phyloP scores from a whole-genome alignment of 352 stramenopile genomes.

The Phytophthora pistaciae region DNA sequence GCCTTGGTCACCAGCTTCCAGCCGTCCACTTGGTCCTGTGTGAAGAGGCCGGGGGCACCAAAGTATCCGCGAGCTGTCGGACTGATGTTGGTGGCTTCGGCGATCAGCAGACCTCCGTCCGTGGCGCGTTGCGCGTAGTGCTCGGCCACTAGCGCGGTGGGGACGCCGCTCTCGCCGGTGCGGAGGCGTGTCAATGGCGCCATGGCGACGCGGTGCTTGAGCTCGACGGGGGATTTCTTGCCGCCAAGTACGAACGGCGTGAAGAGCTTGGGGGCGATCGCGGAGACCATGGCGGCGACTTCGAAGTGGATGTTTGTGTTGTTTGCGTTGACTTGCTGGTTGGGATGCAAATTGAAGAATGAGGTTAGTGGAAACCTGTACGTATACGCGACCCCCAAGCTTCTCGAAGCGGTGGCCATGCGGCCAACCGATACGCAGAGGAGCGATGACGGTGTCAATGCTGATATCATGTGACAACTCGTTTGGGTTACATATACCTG shows the following conservation, averaged over 20 bases:
- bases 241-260: neutral
- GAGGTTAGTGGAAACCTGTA: too few relatives aligned
- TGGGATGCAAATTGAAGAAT: too few relatives aligned
- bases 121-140: slow-evolving; percentile 58
- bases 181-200: slow-evolving; percentile 47
- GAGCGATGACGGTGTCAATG: too few relatives aligned
- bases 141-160: slow-evolving; percentile 25
- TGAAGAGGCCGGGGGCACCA: slow-evolving; percentile 40
- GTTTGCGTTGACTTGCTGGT: too few relatives aligned
- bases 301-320: too few relatives aligned
- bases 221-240: slow-evolving; percentile 27
- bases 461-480: too few relatives aligned
- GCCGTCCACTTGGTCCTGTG: slow-evolving; percentile 44
- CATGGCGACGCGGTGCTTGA: slow-evolving; percentile 56
- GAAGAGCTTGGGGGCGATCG: neutral
- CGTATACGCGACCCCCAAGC: too few relatives aligned
- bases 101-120: slow-evolving; percentile 49
- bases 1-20: slow-evolving; percentile 39
- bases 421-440: too few relatives aligned
- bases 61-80: slow-evolving; percentile 18
- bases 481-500: too few relatives aligned
- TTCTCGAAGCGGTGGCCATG: too few relatives aligned
- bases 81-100: slow-evolving; percentile 62
- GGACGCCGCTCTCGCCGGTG: slow-evolving; percentile 25
- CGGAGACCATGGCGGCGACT: neutral